Base-by-base conservation (phyloP, 108 stramenopile genomes). In the Fragilaria crotonensis region DNA sequence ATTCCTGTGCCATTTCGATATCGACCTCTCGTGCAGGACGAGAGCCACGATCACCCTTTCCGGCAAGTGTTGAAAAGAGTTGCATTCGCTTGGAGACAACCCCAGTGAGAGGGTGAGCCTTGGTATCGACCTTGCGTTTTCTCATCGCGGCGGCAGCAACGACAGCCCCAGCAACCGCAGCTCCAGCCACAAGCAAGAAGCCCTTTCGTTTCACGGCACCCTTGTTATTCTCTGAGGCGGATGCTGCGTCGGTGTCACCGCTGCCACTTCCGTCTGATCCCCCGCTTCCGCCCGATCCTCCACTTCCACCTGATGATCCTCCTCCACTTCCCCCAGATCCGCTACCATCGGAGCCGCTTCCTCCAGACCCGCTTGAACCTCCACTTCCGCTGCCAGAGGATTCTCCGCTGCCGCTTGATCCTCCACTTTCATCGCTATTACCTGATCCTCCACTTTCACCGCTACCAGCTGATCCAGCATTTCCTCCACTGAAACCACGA, bases 241-340 rank as follows among this genome's bases (percentile, higher is more conserved):
- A 41, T 41, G 36, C 7, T 41, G 36, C 36, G 14, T 41, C 14
- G 7, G 14, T 41, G 11, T 41, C 36, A 41, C 36, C 36, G 14
- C 26, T 58, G 31, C 45, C 63, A 66, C 66, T 76, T 71, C 64
- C 66, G 66, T 46, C 57, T 55, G 30, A 56, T 65, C 28, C 53
- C 57, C 11, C 74, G 33, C 66, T 71, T 75, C 22, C 74, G 32
- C 11, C 66, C 62, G 7, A 23, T 25, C 0, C 27, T 54, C 0
- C 25, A 18, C 23, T 19, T 28, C 2, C 30, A n/a, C n/a, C n/a
- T n/a, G n/a, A n/a, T n/a, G n/a, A n/a, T 25, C 62, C 59, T 23
- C 22, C 28, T 20, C 33, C 50, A 29, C 1, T 30, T 23, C 2
- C 63, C 27, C 32, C 30, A 41, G 36, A 41, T 11, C 11, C 7